These are phyloP conservation scores for Canna indica DNA, from an alignment of 176 grass and related monocot species.

Conservation along the genomic window DNA sequence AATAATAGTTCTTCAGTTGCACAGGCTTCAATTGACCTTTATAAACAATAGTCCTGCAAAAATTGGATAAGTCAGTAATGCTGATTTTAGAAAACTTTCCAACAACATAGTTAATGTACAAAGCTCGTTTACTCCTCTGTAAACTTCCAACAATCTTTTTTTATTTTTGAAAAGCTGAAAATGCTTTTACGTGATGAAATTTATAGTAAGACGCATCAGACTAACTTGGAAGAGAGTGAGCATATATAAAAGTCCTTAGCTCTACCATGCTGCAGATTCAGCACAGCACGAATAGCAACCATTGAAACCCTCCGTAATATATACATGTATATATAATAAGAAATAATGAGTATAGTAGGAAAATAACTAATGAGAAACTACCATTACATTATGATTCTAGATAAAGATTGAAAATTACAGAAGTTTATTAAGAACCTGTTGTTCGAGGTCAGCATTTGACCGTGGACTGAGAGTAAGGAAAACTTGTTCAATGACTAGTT, in stretches of 20 bases:
- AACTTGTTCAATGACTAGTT: constrained; percentile 77
- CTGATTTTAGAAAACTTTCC: not conserved
- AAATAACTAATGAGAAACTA: not conserved
- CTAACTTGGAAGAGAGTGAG: no score
- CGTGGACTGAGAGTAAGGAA: constrained; percentile 60
- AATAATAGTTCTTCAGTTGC: no score
- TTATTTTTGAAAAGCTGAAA: no score
- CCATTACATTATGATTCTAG: no score
- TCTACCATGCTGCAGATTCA: constrained; percentile 47
- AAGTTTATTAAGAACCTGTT: constrained; percentile 49
- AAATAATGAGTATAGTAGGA: constrained; percentile 9
- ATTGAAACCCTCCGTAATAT: no score
- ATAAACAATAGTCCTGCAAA: no score
- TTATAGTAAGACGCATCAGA: constrained; percentile 27
- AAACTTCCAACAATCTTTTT: no score
- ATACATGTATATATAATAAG: constrained; percentile 33
- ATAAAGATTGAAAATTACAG: no score
- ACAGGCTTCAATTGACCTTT: no score
- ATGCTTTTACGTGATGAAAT: not conserved
- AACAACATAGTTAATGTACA: not conserved
- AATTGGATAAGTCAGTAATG: constrained; percentile 20
- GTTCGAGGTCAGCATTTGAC: constrained; percentile 56
- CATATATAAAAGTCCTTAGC: constrained; percentile 81
- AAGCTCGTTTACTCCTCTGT: no score
- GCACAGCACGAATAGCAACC: constrained; percentile 43